phyloP scores from a whole-genome alignment of 2,329 filamentous ascomycete genomes.

The Penicillium sp. region DNA sequence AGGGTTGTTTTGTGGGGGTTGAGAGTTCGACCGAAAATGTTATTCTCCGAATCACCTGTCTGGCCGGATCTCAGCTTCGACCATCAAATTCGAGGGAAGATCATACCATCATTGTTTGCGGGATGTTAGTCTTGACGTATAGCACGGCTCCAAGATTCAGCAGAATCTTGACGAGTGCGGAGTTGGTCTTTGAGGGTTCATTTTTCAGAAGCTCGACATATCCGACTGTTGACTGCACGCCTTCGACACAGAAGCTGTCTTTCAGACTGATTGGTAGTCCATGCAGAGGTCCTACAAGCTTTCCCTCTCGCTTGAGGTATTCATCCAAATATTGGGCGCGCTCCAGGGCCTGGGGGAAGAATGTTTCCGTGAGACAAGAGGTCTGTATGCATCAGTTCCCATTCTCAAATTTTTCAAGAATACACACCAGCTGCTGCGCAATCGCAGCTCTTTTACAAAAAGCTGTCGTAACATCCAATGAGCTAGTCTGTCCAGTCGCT shows the following conservation, averaged over 20 bases:
- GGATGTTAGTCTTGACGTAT: conserved; percentile 38
- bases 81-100: not conserved
- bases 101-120: conserved; percentile 35
- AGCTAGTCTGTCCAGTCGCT: conserved; percentile 19
- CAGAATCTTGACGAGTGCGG: conserved; percentile 26
- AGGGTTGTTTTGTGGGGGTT: conserved; percentile 32
- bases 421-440: conserved; percentile 37
- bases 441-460: conserved; percentile 46
- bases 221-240: conserved; percentile 23
- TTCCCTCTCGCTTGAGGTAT: conserved; percentile 30
- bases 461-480: conserved; percentile 25
- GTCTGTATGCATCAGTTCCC: conserved; percentile 12
- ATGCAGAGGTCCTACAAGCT: conserved; percentile 40
- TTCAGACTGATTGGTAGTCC: conserved; percentile 43
- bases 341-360: conserved; percentile 38
- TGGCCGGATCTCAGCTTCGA: not conserved
- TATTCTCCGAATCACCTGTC: conserved; percentile 32
- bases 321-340: conserved; percentile 41
- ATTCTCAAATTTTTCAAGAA: too few species aligned
- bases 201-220: conserved; percentile 26
- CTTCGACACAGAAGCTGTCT: conserved; percentile 29
- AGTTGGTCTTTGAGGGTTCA: conserved; percentile 18
- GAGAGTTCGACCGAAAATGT: conserved; percentile 29
- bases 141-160: conserved; percentile 31
- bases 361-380: conserved; percentile 41